A percentile compares a stretch with the other conserved stretches of the same genome.
Conservation (phyloP, 371 early-diverging fungal species). For the Quaeritorhiza haematococci region DNA sequence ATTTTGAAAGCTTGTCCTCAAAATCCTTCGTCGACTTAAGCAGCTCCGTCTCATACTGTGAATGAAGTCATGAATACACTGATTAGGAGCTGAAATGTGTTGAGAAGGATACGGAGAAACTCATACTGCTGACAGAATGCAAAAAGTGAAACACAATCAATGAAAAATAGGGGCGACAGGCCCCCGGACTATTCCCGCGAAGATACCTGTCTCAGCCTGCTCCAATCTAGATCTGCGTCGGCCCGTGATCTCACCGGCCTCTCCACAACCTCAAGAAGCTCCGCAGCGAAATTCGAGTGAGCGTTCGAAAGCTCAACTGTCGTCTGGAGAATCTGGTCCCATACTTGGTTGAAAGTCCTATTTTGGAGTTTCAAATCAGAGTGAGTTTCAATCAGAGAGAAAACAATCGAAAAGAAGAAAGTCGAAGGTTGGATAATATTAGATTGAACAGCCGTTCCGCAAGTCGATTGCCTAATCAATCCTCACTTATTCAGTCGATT, state of each 20-base stretch:
- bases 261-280: slow-evolving; percentile 16
- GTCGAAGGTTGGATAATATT: too few relatives aligned
- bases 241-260: slow-evolving; percentile 6
- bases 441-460: too few relatives aligned
- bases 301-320: slow-evolving; percentile 16
- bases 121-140: too few relatives aligned
- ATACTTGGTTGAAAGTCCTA: slow-evolving; percentile 24
- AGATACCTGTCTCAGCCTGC: slow-evolving; percentile 14
- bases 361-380: too few relatives aligned
- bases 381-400: too few relatives aligned
- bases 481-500: too few relatives aligned
- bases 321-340: slow-evolving; percentile 23
- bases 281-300: slow-evolving; percentile 17
- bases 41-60: slow-evolving; percentile 16
- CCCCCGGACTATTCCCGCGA: too few relatives aligned
- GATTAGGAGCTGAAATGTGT: background rate
- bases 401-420: too few relatives aligned
- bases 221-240: slow-evolving; percentile 18
- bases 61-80: background rate
- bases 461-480: too few relatives aligned
- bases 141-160: too few relatives aligned
- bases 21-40: slow-evolving; percentile 14
- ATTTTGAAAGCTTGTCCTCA: slow-evolving; percentile 18
- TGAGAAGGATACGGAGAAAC: background rate
- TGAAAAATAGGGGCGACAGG: too few relatives aligned